These are phyloP conservation scores for Paracamarosporium sp. DNA, from an alignment of 2,329 filamentous ascomycete species.

Conservation along the genomic window DNA sequence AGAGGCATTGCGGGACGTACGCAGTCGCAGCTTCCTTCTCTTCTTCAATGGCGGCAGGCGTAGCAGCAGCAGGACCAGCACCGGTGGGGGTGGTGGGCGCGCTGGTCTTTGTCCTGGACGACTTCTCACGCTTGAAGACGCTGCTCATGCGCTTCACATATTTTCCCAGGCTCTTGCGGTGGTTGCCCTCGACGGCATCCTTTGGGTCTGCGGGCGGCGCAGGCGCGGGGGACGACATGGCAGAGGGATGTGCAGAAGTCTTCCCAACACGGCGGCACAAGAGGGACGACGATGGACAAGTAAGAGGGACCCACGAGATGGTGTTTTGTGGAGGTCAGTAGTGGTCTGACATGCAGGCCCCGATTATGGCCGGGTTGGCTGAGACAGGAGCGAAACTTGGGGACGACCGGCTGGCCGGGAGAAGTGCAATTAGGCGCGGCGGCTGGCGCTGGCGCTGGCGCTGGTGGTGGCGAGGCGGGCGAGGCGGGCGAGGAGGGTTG, in stretches of 20 bases:
- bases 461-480: too few species aligned
- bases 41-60: conserved; percentile 6
- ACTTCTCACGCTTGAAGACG: conserved; percentile 44
- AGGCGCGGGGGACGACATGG: conserved; percentile 36
- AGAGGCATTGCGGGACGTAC: conserved; percentile 15
- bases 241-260: background rate
- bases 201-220: conserved; percentile 24
- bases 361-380: conserved; percentile 28
- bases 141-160: conserved; percentile 50
- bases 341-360: conserved; percentile 33
- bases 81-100: conserved; percentile 16
- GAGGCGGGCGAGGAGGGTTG: background rate
- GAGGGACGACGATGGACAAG: conserved; percentile 1
- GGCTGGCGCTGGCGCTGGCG: background rate
- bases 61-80: background rate
- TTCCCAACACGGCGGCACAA: conserved; percentile 1
- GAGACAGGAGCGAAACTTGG: conserved; percentile 34
- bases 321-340: conserved; percentile 15
- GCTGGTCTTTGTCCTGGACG: conserved; percentile 25
- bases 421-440: conserved; percentile 4
- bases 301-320: conserved; percentile 8
- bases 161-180: conserved; percentile 44
- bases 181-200: conserved; percentile 31
- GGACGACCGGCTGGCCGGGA: conserved; percentile 31
- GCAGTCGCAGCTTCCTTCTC: conserved; percentile 13